Evolutionary conservation across 805 yeast genomes (phyloP).

Genomic region (Nakazawaea wyomingensis): DNA sequence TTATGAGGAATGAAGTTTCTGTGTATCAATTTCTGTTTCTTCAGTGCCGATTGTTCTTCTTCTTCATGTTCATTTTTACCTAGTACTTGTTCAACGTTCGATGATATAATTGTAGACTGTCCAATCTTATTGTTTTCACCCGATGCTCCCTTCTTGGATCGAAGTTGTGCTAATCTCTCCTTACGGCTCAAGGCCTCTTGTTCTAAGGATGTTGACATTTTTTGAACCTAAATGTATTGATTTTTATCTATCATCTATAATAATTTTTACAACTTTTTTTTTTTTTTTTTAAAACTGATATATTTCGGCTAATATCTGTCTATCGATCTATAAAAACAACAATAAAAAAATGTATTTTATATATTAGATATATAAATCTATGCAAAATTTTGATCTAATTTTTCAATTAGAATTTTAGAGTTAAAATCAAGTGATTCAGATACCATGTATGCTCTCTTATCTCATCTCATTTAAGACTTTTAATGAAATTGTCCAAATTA

Average conservation of each 20-base stretch:
- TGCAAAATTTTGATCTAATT: no score
- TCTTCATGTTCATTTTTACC: neutral
- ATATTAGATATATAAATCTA: no score
- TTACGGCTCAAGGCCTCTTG: constrained; percentile 25
- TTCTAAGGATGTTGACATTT: constrained; percentile 19
- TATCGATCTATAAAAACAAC: no score
- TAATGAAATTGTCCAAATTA: constrained; percentile 87
- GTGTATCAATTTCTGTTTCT: constrained; percentile 10
- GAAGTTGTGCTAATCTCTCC: constrained; percentile 21
- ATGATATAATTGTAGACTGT: neutral
- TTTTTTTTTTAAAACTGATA: no score
- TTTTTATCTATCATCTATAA: constrained; percentile 14
- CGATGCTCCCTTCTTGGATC: constrained; percentile 17
- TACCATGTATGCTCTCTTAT: no score
- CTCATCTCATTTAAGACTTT: constrained; percentile 41
- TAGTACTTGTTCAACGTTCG: no score
- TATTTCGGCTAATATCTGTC: no score
- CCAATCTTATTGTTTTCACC: neutral
- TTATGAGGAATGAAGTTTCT: no score
- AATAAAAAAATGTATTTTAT: no score
- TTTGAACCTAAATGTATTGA: constrained; percentile 19
- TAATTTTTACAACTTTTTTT: neutral
- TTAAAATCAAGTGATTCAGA: no score
- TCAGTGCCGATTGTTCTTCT: neutral
- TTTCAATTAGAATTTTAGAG: neutral